These are phyloP conservation scores for Claviceps pazoutovae DNA, from an alignment of 2,329 filamentous ascomycete genomes.

Conservation along the genomic window DNA sequence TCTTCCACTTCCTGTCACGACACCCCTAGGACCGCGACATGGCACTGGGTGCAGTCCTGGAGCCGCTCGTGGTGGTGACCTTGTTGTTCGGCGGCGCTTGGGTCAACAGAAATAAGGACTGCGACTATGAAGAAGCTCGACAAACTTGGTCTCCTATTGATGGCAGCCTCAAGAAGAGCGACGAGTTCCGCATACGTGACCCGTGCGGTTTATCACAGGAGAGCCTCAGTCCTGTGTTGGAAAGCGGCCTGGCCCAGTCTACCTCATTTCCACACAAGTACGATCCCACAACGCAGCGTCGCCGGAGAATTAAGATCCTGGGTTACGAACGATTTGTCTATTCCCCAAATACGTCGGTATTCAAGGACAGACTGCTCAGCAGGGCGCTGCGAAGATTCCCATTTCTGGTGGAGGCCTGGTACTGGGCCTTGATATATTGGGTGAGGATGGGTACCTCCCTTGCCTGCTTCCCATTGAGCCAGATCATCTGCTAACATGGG, in stretches of 20 bases:
- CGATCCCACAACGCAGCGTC: conserved; percentile 16
- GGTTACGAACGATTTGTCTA: conserved; percentile 17
- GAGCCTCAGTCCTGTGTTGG: conserved; percentile 7
- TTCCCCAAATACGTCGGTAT: conserved; percentile 38
- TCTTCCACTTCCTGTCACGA: not conserved
- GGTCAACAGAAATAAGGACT: conserved; percentile 28
- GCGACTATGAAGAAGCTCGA: conserved; percentile 15
- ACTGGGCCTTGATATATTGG: conserved; percentile 39
- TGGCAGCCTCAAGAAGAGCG: conserved; percentile 15
- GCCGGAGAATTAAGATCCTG: conserved; percentile 20
- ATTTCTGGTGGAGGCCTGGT: conserved; percentile 61
- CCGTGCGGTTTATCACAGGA: conserved; percentile 11
- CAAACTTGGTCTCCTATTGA: conserved; percentile 9
- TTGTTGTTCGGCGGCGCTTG: conserved; percentile 30
- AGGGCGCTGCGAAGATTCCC: conserved; percentile 52
- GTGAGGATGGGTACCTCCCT: not conserved
- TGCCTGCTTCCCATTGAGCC: not conserved
- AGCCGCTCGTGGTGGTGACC: conserved; percentile 28
- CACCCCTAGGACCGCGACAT: conserved; percentile 10
- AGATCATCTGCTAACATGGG: not conserved
- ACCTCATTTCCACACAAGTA: conserved; percentile 13
- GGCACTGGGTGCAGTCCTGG: conserved; percentile 26
- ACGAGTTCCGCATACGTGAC: conserved; percentile 14
- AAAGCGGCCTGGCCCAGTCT: conserved; percentile 13
- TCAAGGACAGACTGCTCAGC: conserved; percentile 46